Evolutionary conservation across 805 yeast species (phyloP), one percentile per base, ranked within the genome.

Genomic region (Kuraishia floccosa): DNA sequence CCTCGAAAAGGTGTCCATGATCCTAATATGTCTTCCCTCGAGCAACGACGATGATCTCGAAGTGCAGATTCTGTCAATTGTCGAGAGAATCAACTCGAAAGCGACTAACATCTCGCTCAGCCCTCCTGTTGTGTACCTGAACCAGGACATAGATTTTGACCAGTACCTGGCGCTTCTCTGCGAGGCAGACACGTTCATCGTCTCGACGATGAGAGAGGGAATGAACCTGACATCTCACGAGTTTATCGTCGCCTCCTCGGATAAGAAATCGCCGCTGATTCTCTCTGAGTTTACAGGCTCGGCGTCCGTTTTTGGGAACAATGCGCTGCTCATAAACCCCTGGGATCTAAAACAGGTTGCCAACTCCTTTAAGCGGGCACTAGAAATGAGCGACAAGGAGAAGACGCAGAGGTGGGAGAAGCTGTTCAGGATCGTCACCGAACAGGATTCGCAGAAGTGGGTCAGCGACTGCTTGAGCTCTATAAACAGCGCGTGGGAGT

Each of bases 161-260:
- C 97, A 91, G 54, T 91, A 91, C 49, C 52, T 91, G 35, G 97
- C 95, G 0, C 58, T 91, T 30, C 68, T 82, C 28, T 60, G 75
- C 23, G 96, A 86, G 48, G 95, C 97, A 1, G 93, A 84, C 41
- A 63, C 74, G 1, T 91, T 91, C 46, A 75, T 82, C 27, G 96
- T 89, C 2, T 76, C 93, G 7, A 82, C 95, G 2, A 70, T 89
- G 65, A 76, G 98, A 49, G 98, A 91, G 53, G 98, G 98, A 17
- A 82, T 91, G 86, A 91, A 91, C 45, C 63, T 91, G 47, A 87
- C 97, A 0, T 89, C 96, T 43, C 98, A 91, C 49, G 98, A 91
- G 51, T 91, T 80, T 50, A 69, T 86, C 25, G 78, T 77, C 33
- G 82, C 94, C 17, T 71, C 91, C 1, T 56, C 63, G 15, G 72